Conservation (phyloP, 2,329 filamentous ascomycete genomes). For the Scedosporium minutisporum region DNA sequence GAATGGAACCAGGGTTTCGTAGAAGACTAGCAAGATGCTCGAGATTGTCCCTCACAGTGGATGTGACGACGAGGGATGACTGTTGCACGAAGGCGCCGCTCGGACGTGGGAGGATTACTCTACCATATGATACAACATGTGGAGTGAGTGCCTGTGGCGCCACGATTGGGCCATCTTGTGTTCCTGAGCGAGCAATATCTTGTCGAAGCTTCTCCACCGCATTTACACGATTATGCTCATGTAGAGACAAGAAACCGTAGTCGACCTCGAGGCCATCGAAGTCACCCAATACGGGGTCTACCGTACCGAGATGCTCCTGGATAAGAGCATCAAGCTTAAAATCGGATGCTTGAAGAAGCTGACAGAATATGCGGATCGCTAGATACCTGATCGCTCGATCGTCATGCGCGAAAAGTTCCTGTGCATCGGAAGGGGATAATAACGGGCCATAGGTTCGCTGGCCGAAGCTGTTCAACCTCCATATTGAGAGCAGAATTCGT, state of each 20-base stretch:
- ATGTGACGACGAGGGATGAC: conserved; percentile 52
- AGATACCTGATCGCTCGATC: conserved; percentile 63
- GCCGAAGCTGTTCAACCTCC: conserved; percentile 73
- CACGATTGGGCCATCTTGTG: conserved; percentile 13
- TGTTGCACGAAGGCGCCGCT: conserved; percentile 33
- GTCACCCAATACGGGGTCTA: conserved; percentile 52
- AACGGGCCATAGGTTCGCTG: conserved; percentile 54
- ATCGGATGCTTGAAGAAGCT: conserved; percentile 73
- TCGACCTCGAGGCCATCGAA: conserved; percentile 73
- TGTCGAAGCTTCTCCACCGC: conserved; percentile 7
- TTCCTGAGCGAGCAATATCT: conserved; percentile 9
- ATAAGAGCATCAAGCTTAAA: conserved; percentile 65
- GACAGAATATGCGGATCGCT: conserved; percentile 69
- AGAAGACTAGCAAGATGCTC: conserved; percentile 58
- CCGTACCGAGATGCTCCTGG: conserved; percentile 49
- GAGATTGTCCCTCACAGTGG: conserved; percentile 65
- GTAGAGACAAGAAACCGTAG: conserved; percentile 60
- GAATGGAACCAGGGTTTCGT: conserved; percentile 58
- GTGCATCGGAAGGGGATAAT: conserved; percentile 57
- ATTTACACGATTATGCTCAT: conserved; percentile 45
- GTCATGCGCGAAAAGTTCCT: conserved; percentile 55
- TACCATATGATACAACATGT: conserved; percentile 55
- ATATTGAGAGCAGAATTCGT: conserved; percentile 54
- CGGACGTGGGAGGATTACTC: conserved; percentile 58
- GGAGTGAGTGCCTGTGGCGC: conserved; percentile 39